phyloP scores from a whole-genome alignment of 352 stramenopile genomes.

The Phytophthora fragariae region DNA sequence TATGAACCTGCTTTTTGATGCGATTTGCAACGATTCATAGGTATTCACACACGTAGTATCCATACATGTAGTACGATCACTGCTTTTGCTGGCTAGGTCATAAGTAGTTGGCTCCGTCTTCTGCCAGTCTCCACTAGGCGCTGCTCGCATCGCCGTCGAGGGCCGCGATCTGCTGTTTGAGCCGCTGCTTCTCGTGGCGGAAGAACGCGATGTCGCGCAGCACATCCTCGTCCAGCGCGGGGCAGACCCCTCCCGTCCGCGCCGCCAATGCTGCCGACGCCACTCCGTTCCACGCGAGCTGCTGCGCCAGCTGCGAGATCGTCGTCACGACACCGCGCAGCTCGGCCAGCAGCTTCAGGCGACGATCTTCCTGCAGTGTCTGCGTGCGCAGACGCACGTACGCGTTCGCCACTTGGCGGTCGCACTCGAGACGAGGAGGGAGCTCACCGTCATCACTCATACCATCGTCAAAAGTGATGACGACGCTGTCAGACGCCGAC shows the following conservation, averaged over 20 bases:
- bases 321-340: conserved; percentile 49
- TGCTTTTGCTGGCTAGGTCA: conserved; percentile 3
- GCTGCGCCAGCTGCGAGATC: conserved; percentile 43
- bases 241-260: conserved; percentile 24
- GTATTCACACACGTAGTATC: too few relatives aligned
- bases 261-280: conserved; percentile 36
- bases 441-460: conserved; percentile 12
- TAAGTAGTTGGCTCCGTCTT: conserved; percentile 1
- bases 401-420: conserved; percentile 36
- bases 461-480: conserved; percentile 33
- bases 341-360: conserved; percentile 47
- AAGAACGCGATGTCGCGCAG: conserved; percentile 59
- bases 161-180: conserved; percentile 43
- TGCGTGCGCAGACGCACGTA: conserved; percentile 39
- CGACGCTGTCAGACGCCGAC: conserved; percentile 3
- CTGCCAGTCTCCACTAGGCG: not conserved
- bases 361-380: conserved; percentile 42
- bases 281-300: conserved; percentile 49
- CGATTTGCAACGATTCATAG: conserved; percentile 25
- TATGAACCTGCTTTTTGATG: conserved; percentile 9
- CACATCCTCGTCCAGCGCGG: conserved; percentile 40
- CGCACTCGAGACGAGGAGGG: conserved; percentile 25
- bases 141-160: conserved; percentile 17
- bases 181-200: conserved; percentile 45
- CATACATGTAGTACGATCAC: conserved; percentile 3